Evolutionary conservation across 306 rosid genomes (phyloP), one percentile per base, ranked within the genome.

Genomic region (Phaseolus lunatus): DNA sequence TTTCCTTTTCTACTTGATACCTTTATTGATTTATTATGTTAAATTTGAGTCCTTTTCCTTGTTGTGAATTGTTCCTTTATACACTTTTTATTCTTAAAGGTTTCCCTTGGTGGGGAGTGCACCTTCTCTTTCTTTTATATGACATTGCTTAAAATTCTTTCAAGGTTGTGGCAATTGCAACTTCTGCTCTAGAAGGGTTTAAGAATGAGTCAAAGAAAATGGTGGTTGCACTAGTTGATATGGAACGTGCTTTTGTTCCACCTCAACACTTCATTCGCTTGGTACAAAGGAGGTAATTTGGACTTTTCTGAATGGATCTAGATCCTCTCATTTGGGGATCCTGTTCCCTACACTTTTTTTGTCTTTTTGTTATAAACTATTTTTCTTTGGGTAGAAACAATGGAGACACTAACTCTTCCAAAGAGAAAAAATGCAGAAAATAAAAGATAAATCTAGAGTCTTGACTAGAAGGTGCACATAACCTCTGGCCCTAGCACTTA

Each of bases 191-290:
- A 26, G 99, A 95, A 64, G 90, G 65, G 72, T 95, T 95, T 80
- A 95, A 92, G 85, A 90, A 72, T 78, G 98, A 94, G 72, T 89
- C 98, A 4, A 94, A 88, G 90, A 92, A 95, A 86, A 92, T 95
- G 97, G 97, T 95, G 82, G 91, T 95, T 80, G 97, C 97, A 19
- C 85, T 95, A 45, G 99, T 95, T 79, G 99, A 95, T 82, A 95
- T 95, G 99, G 99, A 95, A 84, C 93, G 99, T 72, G 96, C 97
- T 83, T 95, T 95, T 90, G 99, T 95, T 80, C 97, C 97, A 53
- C 99, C 99, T 2, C 97, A 95, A 56, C 99, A 95, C 72, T 95
- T 95, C 81, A 95, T 95, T 84, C 97, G 99, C 49, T 85, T 95
- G 84, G 96, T 95, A 73, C 97, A 95, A 66, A 88, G 97, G 78